Conservation (phyloP, 139 green algal species). For the Chlorella sp. region DNA sequence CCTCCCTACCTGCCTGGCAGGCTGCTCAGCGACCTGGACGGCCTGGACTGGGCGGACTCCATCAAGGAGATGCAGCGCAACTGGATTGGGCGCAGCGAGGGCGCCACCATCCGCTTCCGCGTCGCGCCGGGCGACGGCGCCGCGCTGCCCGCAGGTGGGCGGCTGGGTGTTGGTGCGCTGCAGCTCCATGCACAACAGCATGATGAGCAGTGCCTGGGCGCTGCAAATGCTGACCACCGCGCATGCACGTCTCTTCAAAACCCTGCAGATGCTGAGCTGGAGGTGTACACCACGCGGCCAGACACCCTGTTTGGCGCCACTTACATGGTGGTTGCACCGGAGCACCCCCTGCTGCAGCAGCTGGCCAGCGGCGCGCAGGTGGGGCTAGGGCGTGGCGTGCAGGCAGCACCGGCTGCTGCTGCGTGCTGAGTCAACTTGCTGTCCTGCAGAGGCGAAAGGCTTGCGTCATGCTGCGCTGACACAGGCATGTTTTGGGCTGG, state of each 20-base stretch:
- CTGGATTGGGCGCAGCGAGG: slow-evolving; percentile 96
- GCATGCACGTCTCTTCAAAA: background rate
- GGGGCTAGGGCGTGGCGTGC: too few relatives aligned
- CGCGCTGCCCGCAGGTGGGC: background rate
- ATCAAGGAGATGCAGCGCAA: slow-evolving; percentile 99
- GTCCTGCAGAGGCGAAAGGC: too few relatives aligned
- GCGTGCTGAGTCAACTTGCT: too few relatives aligned
- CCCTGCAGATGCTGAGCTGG: slow-evolving; percentile 46
- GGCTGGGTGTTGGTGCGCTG: background rate
- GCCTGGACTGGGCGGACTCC: slow-evolving; percentile 93
- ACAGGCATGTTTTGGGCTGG: too few relatives aligned
- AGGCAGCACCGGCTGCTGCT: too few relatives aligned
- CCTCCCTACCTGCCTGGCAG: slow-evolving; percentile 13
- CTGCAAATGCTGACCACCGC: background rate
- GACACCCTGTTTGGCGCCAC: slow-evolving; percentile 98
- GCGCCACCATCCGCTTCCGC: slow-evolving; percentile 53
- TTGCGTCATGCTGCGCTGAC: too few relatives aligned
- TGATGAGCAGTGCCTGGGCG: too few relatives aligned
- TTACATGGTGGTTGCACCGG: slow-evolving; percentile 96
- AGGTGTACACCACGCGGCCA: slow-evolving; percentile 93
- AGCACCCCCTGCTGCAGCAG: slow-evolving; percentile 87
- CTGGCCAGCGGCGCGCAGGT: slow-evolving; percentile 34
- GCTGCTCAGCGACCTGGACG: slow-evolving; percentile 93
- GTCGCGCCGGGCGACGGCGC: slow-evolving; percentile 34
- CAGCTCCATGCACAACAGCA: background rate